Evolutionary conservation across 75 land plant species (phyloP).

Genomic region (Picea glauca): DNA sequence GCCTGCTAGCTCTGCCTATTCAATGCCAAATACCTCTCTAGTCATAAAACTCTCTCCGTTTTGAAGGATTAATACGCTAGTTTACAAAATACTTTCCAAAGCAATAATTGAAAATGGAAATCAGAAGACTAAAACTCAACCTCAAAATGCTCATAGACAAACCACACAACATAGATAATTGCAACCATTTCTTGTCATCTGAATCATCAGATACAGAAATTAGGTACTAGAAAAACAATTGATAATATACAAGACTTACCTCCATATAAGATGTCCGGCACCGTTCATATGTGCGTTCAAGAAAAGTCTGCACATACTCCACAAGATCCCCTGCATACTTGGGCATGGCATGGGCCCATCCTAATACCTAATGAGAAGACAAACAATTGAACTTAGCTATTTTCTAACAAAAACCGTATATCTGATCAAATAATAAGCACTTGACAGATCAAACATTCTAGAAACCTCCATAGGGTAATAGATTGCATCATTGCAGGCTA

Average conservation of each 20-base stretch:
- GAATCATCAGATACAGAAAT: background rate
- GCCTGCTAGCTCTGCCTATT: background rate
- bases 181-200: background rate
- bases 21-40: background rate
- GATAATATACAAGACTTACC: conserved; percentile 30
- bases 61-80: background rate
- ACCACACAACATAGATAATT: background rate
- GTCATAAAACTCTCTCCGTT: background rate
- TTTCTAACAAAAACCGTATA: background rate
- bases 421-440: background rate
- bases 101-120: background rate
- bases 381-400: conserved; percentile 9
- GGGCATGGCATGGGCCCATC: conserved; percentile 99
- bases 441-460: background rate
- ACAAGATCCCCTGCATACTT: conserved; percentile 91
- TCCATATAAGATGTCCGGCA: conserved; percentile 97
- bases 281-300: conserved; percentile 92
- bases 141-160: background rate
- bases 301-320: conserved; percentile 92
- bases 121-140: background rate
- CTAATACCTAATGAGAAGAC: conserved; percentile 58
- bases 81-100: background rate
- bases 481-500: background rate
- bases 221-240: background rate
- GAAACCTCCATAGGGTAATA: background rate